phyloP scores from a whole-genome alignment of 2,329 filamentous ascomycete species.

The Fonsecaea nubica region DNA sequence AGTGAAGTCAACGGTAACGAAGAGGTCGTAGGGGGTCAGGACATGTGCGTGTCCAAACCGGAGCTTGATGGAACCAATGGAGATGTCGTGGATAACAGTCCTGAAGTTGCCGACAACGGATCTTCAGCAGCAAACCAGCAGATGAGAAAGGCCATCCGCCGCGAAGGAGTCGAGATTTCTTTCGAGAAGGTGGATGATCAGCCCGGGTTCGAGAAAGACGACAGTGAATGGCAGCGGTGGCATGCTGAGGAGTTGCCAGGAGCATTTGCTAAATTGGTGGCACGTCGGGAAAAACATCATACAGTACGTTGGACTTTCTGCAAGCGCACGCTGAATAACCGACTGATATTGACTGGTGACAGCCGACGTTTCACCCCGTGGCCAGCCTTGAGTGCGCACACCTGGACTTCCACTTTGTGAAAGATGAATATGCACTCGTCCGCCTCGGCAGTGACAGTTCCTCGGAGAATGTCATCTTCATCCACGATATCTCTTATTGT shows the following conservation, averaged over 20 bases:
- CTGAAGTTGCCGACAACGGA: neutral
- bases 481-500: conserved; percentile 28
- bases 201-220: neutral
- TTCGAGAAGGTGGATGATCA: neutral
- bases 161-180: neutral
- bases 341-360: conserved; percentile 3
- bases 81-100: neutral
- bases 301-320: conserved; percentile 1
- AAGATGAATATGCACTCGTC: conserved; percentile 26
- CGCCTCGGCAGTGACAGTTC: neutral
- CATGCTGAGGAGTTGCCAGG: conserved; percentile 15
- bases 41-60: neutral
- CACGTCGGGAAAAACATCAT: neutral
- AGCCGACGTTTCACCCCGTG: neutral
- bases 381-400: conserved; percentile 8
- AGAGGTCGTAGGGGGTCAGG: neutral
- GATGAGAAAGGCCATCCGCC: neutral
- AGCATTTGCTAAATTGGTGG: conserved; percentile 17
- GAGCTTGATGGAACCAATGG: neutral
- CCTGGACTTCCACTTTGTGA: conserved; percentile 23
- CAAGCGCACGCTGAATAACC: neutral
- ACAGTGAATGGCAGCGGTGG: conserved; percentile 16
- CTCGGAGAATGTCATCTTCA: conserved; percentile 25
- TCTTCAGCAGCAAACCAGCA: neutral
- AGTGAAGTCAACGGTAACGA: neutral